Percentiles rank a stretch among this genome's conserved stretches.
These are phyloP conservation scores for Cladosporium sp. DNA, from an alignment of 2,329 filamentous ascomycete species.

Conservation along the genomic window DNA sequence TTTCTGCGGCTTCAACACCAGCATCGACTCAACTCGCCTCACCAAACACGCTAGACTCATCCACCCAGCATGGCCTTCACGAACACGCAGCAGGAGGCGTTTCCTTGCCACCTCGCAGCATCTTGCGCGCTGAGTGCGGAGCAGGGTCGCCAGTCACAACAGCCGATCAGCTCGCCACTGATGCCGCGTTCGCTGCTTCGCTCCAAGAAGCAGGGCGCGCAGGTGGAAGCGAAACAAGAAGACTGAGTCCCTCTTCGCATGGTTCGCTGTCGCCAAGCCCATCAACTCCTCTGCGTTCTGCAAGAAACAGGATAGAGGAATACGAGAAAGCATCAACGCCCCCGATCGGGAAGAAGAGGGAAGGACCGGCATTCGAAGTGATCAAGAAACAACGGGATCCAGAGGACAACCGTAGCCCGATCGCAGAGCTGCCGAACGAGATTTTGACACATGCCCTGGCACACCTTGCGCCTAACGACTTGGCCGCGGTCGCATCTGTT, in stretches of 20 bases:
- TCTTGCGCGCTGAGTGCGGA: slow-evolving; percentile 30
- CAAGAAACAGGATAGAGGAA: slow-evolving; percentile 47
- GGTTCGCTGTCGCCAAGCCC: slow-evolving; percentile 7
- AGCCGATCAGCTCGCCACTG: slow-evolving; percentile 22
- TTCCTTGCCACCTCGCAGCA: slow-evolving; percentile 28
- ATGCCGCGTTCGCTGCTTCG: slow-evolving; percentile 24
- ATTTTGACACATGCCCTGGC: slow-evolving; percentile 87
- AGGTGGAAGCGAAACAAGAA: slow-evolving; percentile 11
- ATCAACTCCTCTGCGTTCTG: slow-evolving; percentile 34
- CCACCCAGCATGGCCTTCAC: slow-evolving; percentile 56
- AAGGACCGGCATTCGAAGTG: slow-evolving; percentile 47
- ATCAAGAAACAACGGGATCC: slow-evolving; percentile 42
- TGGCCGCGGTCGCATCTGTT: slow-evolving; percentile 75
- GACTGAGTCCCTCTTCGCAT: slow-evolving; percentile 22
- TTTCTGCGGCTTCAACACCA: slow-evolving; percentile 42
- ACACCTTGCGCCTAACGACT: slow-evolving; percentile 77
- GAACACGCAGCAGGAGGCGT: slow-evolving; percentile 41
- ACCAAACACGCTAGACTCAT: slow-evolving; percentile 28
- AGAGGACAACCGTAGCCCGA: slow-evolving; percentile 41
- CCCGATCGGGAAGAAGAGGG: slow-evolving; percentile 32
- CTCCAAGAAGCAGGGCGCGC: slow-evolving; percentile 17
- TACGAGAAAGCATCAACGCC: slow-evolving; percentile 45
- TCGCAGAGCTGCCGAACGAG: slow-evolving; percentile 74
- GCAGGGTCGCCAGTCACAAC: slow-evolving; percentile 15
- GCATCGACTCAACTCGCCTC: slow-evolving; percentile 35